Conservation (phyloP, 805 yeast genomes). For the Maudiozyma saulgeensis region DNA sequence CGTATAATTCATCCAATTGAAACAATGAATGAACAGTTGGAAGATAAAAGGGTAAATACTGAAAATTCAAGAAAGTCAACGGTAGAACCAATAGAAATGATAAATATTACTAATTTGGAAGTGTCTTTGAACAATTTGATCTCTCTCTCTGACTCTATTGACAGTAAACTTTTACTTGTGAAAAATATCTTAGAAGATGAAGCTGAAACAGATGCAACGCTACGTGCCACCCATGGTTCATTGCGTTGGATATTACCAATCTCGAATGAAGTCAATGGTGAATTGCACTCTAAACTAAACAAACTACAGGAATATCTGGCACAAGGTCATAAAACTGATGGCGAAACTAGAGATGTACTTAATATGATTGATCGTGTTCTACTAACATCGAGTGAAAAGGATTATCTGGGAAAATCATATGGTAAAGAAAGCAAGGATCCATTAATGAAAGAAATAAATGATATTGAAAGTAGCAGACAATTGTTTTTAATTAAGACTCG, state of each 20-base stretch:
- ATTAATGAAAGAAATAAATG: constrained; percentile 27
- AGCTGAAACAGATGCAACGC: constrained; percentile 42
- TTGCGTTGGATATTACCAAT: constrained; percentile 43
- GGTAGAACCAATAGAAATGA: not conserved
- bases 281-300: constrained; percentile 33
- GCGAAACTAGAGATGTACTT: constrained; percentile 38
- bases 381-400: constrained; percentile 18
- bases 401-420: constrained; percentile 29
- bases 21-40: constrained; percentile 37
- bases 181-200: constrained; percentile 41
- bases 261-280: constrained; percentile 36
- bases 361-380: constrained; percentile 35
- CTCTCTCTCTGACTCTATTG: not conserved
- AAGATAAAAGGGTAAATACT: constrained; percentile 2
- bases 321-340: constrained; percentile 58
- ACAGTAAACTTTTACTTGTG: constrained; percentile 10
- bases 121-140: not conserved
- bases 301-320: constrained; percentile 39
- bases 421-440: constrained; percentile 25
- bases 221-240: constrained; percentile 42
- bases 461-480: constrained; percentile 28
- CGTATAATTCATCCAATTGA: constrained; percentile 41
- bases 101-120: not conserved
- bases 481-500: constrained; percentile 33
- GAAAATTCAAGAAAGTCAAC: not conserved